A percentile compares a stretch with the other conserved stretches of the same genome.
Evolutionary conservation across 495 filamentous ascomycete species (phyloP).

Genomic region (Paragyromitra xinjiangensis): DNA sequence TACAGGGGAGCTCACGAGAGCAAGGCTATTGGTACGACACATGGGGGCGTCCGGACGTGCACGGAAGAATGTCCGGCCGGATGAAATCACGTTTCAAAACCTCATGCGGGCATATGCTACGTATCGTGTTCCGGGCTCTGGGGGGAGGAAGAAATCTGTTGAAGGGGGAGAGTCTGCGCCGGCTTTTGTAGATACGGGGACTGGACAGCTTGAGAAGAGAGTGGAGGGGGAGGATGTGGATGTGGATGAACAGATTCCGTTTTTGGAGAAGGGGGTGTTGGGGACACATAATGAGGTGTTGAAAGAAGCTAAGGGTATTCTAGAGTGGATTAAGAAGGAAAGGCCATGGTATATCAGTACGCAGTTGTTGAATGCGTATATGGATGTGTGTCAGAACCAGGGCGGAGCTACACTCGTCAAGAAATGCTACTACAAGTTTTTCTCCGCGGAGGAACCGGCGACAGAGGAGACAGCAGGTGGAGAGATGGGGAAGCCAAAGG

Average conservation of each 20-base stretch:
- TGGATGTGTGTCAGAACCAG: slow-evolving; percentile 49
- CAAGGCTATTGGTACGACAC: slow-evolving; percentile 55
- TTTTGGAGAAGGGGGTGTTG: slow-evolving; percentile 49
- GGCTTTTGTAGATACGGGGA: slow-evolving; percentile 31
- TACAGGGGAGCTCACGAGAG: slow-evolving; percentile 53
- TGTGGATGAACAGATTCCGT: slow-evolving; percentile 48
- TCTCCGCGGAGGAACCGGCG: slow-evolving; percentile 34
- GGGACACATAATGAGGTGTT: slow-evolving; percentile 46
- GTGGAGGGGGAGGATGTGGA: slow-evolving; percentile 28
- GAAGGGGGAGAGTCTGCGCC: background rate
- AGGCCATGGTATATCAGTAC: slow-evolving; percentile 46
- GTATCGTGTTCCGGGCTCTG: slow-evolving; percentile 10
- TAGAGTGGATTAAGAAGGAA: slow-evolving; percentile 46
- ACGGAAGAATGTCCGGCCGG: slow-evolving; percentile 39
- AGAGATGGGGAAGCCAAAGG: background rate
- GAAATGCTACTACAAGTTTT: slow-evolving; percentile 39
- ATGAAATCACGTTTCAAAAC: slow-evolving; percentile 53
- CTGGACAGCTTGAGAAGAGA: slow-evolving; percentile 29
- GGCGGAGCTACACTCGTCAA: slow-evolving; percentile 27
- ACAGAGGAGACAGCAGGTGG: slow-evolving; percentile 1
- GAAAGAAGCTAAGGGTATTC: slow-evolving; percentile 41
- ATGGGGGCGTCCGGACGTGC: slow-evolving; percentile 49
- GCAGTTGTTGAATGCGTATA: slow-evolving; percentile 55
- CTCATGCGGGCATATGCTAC: slow-evolving; percentile 55
- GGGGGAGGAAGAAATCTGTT: slow-evolving; percentile 10